Conservation (phyloP, 129 eudicot species). For the Daucus carota region DNA sequence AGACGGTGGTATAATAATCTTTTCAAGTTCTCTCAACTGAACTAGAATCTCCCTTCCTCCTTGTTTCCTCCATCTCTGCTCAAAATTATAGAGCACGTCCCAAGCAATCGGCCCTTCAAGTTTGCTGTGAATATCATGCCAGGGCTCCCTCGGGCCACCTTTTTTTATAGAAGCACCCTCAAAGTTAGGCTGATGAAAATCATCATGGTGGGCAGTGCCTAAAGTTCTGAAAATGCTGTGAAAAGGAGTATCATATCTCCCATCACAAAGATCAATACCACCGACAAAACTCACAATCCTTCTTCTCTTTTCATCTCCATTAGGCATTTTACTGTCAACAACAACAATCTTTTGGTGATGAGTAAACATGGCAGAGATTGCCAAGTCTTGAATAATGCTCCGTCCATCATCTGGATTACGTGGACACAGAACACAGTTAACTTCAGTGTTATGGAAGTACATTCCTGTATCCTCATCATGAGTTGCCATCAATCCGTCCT, state of each 20-base stretch:
- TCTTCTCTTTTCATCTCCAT: slow-evolving; percentile 38
- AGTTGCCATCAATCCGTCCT: slow-evolving; percentile 81
- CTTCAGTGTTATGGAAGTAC: slow-evolving; percentile 52
- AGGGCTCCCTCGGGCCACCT: slow-evolving; percentile 93
- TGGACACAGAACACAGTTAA: slow-evolving; percentile 74
- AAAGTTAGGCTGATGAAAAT: slow-evolving; percentile 77
- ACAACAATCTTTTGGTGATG: slow-evolving; percentile 83
- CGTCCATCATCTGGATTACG: slow-evolving; percentile 84
- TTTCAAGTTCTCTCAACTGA: slow-evolving; percentile 37
- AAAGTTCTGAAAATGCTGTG: slow-evolving; percentile 66
- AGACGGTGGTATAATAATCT: slow-evolving; percentile 54
- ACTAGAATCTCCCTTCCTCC: slow-evolving; percentile 47
- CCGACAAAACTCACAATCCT: slow-evolving; percentile 76
- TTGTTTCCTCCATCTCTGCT: slow-evolving; percentile 84
- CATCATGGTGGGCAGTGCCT: slow-evolving; percentile 57
- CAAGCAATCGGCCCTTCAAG: slow-evolving; percentile 78
- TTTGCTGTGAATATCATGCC: slow-evolving; percentile 80
- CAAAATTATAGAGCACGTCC: slow-evolving; percentile 76
- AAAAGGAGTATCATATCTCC: slow-evolving; percentile 72
- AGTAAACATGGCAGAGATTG: slow-evolving; percentile 62
- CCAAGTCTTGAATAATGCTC: slow-evolving; percentile 57
- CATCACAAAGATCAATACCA: slow-evolving; percentile 87
- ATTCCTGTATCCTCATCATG: slow-evolving; percentile 70
- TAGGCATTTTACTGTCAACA: slow-evolving; percentile 66
- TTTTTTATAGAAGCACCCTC: slow-evolving; percentile 37